Conservation (phyloP, 192 early-diverging fungal species). For the Podochytrium sp. region DNA sequence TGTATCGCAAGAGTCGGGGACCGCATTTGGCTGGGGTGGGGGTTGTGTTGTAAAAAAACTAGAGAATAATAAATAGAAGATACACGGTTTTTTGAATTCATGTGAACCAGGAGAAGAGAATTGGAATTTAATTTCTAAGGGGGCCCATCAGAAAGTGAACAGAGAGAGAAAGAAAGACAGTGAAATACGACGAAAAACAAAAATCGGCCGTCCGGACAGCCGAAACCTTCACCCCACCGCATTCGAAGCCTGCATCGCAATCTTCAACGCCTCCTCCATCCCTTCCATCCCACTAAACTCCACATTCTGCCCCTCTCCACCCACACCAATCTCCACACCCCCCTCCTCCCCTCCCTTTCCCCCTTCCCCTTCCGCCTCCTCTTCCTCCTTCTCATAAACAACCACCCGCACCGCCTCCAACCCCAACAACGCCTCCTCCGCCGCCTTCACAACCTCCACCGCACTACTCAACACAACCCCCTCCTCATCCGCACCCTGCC, state of each 20-base stretch:
- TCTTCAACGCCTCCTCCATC: conserved; percentile 18
- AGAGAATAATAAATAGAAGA: too few species aligned
- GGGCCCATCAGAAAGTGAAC: too few species aligned
- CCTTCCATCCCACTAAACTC: conserved; percentile 27
- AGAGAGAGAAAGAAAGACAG: too few species aligned
- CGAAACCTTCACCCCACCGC: too few species aligned
- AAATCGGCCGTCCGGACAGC: too few species aligned
- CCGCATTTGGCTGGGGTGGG: too few species aligned
- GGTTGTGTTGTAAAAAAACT: too few species aligned
- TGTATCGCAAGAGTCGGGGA: too few species aligned
- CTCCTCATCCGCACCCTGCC: conserved; percentile 19
- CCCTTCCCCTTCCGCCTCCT: neutral
- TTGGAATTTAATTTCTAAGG: too few species aligned
- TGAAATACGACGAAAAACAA: too few species aligned
- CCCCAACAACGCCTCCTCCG: conserved; percentile 25
- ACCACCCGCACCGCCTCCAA: conserved; percentile 33
- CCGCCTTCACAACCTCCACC: conserved; percentile 30
- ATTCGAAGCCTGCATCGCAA: conserved; percentile 11
- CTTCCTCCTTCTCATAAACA: conserved; percentile 22
- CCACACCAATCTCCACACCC: neutral
- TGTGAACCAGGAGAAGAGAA: too few species aligned
- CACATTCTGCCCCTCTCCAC: neutral
- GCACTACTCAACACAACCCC: conserved; percentile 32
- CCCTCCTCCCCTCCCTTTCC: neutral
- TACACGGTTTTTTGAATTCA: too few species aligned